phyloP scores from a whole-genome alignment of 805 yeast species.

The Candida ipomoeae region DNA sequence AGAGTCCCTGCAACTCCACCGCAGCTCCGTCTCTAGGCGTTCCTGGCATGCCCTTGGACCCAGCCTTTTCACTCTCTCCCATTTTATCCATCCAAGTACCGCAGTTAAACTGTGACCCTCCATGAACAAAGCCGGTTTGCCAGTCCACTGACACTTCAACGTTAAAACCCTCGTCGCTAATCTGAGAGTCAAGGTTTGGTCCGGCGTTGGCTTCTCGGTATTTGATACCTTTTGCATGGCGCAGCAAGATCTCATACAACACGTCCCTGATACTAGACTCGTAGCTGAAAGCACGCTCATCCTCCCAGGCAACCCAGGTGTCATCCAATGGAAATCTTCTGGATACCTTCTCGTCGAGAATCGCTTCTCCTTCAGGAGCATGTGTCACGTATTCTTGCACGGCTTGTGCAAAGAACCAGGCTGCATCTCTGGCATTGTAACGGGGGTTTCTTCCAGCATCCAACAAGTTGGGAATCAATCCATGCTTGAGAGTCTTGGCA shows the following conservation, averaged over 20 bases:
- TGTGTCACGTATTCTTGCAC: slow-evolving; percentile 71
- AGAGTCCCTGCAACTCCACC: slow-evolving; percentile 81
- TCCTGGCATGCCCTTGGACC: slow-evolving; percentile 89
- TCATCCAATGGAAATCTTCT: slow-evolving; percentile 92
- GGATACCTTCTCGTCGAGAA: slow-evolving; percentile 66
- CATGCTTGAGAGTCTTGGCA: slow-evolving; percentile 91
- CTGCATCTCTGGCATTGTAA: slow-evolving; percentile 95
- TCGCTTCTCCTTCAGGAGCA: slow-evolving; percentile 65
- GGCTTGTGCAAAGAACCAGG: slow-evolving; percentile 89
- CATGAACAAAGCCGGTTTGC: slow-evolving; percentile 81
- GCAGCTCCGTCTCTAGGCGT: slow-evolving; percentile 98
- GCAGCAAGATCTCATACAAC: slow-evolving; percentile 72
- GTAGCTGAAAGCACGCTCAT: slow-evolving; percentile 70
- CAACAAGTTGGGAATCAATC: slow-evolving; percentile 85
- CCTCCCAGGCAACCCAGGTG: slow-evolving; percentile 62
- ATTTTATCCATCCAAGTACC: slow-evolving; percentile 99
- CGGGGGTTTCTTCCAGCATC: slow-evolving; percentile 94
- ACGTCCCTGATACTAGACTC: slow-evolving; percentile 70
- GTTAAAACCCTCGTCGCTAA: slow-evolving; percentile 90
- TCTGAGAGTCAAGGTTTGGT: slow-evolving; percentile 77
- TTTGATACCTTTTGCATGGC: slow-evolving; percentile 85
- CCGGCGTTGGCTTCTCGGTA: slow-evolving; percentile 97
- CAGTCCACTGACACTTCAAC: slow-evolving; percentile 80
- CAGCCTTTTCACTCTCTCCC: slow-evolving; percentile 90
- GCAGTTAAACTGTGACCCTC: slow-evolving; percentile 90